phyloP scores from a whole-genome alignment of 192 early-diverging fungal species.

The Thamnidium elegans region DNA sequence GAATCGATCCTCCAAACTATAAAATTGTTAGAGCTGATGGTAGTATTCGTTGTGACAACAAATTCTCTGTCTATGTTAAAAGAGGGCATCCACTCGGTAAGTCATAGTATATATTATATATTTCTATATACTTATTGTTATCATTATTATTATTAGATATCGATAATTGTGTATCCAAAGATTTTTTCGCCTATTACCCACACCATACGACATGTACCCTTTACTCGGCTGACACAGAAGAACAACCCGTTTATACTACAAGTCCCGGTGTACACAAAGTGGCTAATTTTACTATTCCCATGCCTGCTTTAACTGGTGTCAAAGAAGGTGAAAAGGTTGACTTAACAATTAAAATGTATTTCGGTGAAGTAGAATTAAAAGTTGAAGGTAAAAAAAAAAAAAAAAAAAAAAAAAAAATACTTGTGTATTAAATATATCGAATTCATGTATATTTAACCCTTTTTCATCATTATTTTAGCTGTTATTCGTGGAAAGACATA shows the following conservation, averaged over 20 bases:
- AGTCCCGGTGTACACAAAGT: constrained; percentile 38
- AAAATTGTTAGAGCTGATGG: constrained; percentile 46
- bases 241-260: constrained; percentile 35
- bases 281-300: constrained; percentile 39
- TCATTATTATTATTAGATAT: constrained; percentile 27
- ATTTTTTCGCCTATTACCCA: constrained; percentile 43
- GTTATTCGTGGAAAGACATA: constrained; percentile 42
- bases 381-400: constrained; percentile 27
- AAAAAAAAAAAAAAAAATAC: not conserved
- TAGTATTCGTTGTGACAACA: constrained; percentile 45
- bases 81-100: constrained; percentile 36
- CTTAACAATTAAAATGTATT: constrained; percentile 39
- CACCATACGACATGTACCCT: constrained; percentile 41
- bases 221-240: constrained; percentile 39
- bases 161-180: constrained; percentile 38
- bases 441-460: not conserved
- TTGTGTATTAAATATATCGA: not conserved
- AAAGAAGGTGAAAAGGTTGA: constrained; percentile 37
- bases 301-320: constrained; percentile 39
- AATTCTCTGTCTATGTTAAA: constrained; percentile 46
- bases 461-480: constrained; percentile 16
- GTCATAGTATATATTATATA: not conserved
- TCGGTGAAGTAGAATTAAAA: constrained; percentile 36
- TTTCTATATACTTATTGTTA: not conserved
- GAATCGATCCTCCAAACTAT: constrained; percentile 43